Evolutionary conservation across 305 asterid species (phyloP), one percentile per base, ranked within the genome.

Genomic region (Coffea humblotiana): DNA sequence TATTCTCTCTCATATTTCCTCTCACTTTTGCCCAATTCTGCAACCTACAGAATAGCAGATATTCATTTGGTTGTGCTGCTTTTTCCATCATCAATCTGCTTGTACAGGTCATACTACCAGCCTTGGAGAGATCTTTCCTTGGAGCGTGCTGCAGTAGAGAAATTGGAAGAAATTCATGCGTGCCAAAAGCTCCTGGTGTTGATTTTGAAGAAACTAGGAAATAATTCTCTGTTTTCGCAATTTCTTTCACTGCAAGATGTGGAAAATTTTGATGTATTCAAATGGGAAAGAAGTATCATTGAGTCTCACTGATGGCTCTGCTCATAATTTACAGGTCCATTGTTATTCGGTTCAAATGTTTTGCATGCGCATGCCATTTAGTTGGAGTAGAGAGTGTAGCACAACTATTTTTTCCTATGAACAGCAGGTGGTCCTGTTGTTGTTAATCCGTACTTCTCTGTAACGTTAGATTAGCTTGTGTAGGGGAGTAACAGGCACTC

Each of bases 91-190:
- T 56, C 5, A 56, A 54, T 56, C 61, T 18, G 64, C 18, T 35
- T 76, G 40, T 7, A 43, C 81, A 88, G 91, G 91, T 80, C 91
- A 68, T 88, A 71, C 80, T 78, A 79, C 79, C 86, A 80, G 85
- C 83, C 90, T 51, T 85, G 90, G 86, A 83, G 78, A 83, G 86
- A 83, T 78, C 80, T 27, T 40, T 81, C 88, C 14, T 75, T 72
- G 10, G 75, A 84, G 66, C 79, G 14, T 27, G n/a, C 61, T 43
- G 77, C 74, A 66, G 79, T 54, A 49, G 87, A 77, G 54, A 80
- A 77, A 70, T n/a, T 88, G 40, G 87, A 84, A 81, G 89, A 83
- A 80, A 81, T 81, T 9, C 88, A 87, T 74, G 87, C 89, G 23
- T 88, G 91, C 72, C 86, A 88, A 71, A 80, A 68, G 65, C 84